Evolutionary conservation across 768 basidiomycete species (phyloP).

Genomic region (Agrocybe praecox): DNA sequence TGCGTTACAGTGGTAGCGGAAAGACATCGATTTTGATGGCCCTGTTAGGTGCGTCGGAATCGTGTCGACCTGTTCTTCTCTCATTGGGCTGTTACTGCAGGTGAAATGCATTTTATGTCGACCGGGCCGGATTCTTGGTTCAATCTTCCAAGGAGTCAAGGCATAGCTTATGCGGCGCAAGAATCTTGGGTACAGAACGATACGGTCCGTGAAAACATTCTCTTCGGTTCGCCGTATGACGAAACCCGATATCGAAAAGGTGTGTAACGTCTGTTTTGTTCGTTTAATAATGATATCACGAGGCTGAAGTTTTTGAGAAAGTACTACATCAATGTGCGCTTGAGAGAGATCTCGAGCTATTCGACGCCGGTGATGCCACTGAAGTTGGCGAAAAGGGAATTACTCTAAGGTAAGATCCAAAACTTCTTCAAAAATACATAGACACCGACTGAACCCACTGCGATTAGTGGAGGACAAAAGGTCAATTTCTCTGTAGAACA

Average conservation of each 20-base stretch:
- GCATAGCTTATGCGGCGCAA: slow-evolving; percentile 82
- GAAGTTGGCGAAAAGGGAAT: slow-evolving; percentile 73
- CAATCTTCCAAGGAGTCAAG: slow-evolving; percentile 66
- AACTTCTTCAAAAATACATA: too few relatives aligned
- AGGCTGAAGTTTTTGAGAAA: not conserved
- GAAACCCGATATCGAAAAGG: slow-evolving; percentile 73
- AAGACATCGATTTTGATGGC: slow-evolving; percentile 68
- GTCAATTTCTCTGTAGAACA: slow-evolving; percentile 3
- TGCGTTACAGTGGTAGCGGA: slow-evolving; percentile 39
- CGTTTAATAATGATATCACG: not conserved
- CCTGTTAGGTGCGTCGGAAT: slow-evolving; percentile 35
- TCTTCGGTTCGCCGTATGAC: slow-evolving; percentile 79
- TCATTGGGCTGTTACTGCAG: slow-evolving; percentile 18
- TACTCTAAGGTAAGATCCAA: slow-evolving; percentile 41
- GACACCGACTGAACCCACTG: too few relatives aligned
- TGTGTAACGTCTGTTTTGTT: not conserved
- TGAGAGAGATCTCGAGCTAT: slow-evolving; percentile 67
- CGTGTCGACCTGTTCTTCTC: too few relatives aligned
- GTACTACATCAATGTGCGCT: slow-evolving; percentile 74
- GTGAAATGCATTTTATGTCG: slow-evolving; percentile 70
- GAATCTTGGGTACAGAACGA: slow-evolving; percentile 88
- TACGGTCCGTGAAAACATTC: slow-evolving; percentile 80
- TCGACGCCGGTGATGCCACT: slow-evolving; percentile 65
- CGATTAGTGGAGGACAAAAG: slow-evolving; percentile 46
- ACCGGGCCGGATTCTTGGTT: slow-evolving; percentile 60